Percentiles rank a stretch among this genome's conserved stretches.
phyloP scores from a whole-genome alignment of 441 rosid genomes.

The Brassica balearica region DNA sequence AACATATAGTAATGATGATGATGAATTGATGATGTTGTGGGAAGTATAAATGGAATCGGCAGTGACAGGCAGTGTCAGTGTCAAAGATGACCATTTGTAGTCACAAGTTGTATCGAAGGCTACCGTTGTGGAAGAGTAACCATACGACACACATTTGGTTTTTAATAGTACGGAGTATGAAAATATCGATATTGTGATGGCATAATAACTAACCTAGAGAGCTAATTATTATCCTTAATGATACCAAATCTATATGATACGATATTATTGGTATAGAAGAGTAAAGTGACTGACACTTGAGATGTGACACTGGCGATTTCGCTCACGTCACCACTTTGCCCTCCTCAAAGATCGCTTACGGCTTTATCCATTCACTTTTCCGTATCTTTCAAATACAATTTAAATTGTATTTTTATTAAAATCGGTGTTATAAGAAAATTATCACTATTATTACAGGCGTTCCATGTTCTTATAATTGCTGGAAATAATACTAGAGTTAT shows the following conservation, averaged over 20 bases:
- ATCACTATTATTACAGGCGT: not conserved
- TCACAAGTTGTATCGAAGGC: constrained; percentile 33
- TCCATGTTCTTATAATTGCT: constrained; percentile 9
- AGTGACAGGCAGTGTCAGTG: constrained; percentile 45
- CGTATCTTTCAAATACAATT: constrained; percentile 10
- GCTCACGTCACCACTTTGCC: constrained; percentile 43
- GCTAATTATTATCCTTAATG: constrained; percentile 46
- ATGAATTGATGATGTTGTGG: constrained; percentile 27
- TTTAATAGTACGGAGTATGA: not conserved
- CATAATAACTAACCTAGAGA: constrained; percentile 42
- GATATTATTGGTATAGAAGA: constrained; percentile 25
- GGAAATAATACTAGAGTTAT: not conserved
- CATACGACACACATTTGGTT: constrained; percentile 25
- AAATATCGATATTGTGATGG: constrained; percentile 12
- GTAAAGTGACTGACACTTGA: constrained; percentile 33
- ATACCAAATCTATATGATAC: constrained; percentile 48
- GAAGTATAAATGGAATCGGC: constrained; percentile 24
- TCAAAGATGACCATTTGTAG: constrained; percentile 50
- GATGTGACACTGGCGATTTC: constrained; percentile 49
- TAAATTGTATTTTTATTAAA: not conserved
- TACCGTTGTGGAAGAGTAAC: constrained; percentile 25
- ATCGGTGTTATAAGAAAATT: not conserved
- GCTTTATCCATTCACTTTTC: constrained; percentile 27
- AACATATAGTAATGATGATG: constrained; percentile 9
- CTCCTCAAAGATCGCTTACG: constrained; percentile 31